A percentile compares a stretch with the other conserved stretches of the same genome.
Evolutionary conservation across 257 asterid genomes (phyloP).

Genomic region (Salvia splendens): DNA sequence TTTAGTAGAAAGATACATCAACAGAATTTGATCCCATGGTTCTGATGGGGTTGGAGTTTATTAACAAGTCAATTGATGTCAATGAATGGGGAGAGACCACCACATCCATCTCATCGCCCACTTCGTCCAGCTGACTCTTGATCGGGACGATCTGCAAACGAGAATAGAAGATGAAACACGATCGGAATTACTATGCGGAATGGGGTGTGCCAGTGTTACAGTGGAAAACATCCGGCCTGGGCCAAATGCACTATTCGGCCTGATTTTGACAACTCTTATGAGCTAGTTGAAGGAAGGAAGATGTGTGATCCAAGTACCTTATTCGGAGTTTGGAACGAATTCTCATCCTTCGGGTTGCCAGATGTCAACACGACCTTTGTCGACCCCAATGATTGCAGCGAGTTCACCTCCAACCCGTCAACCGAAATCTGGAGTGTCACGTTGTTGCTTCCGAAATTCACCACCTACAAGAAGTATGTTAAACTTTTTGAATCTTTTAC

Average conservation of each 20-base stretch:
- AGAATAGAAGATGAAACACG: constrained; percentile 7
- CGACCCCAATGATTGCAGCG: constrained; percentile 45
- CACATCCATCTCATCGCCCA: constrained; percentile 54
- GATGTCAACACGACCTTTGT: constrained; percentile 61
- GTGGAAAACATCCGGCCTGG: too few relatives aligned
- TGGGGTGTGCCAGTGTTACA: too few relatives aligned
- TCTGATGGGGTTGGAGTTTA: constrained; percentile 31
- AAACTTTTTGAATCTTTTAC: not conserved
- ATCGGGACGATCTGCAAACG: constrained; percentile 57
- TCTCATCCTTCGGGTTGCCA: constrained; percentile 63
- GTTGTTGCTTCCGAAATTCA: constrained; percentile 56
- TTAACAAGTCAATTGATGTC: constrained; percentile 51
- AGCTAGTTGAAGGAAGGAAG: not conserved
- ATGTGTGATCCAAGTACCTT: constrained; percentile 47
- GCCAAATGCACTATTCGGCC: too few relatives aligned
- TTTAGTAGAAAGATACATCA: constrained; percentile 43
- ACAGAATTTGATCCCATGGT: constrained; percentile 39
- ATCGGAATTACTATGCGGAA: too few relatives aligned
- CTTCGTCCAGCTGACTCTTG: constrained; percentile 40
- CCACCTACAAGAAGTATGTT: constrained; percentile 50
- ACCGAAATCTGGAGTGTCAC: constrained; percentile 57
- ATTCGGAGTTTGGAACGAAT: constrained; percentile 61
- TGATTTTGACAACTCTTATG: too few relatives aligned
- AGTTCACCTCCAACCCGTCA: constrained; percentile 44
- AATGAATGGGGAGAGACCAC: constrained; percentile 56